phyloP scores from a whole-genome alignment of 495 filamentous ascomycete genomes.

The Neurospora sp. region DNA sequence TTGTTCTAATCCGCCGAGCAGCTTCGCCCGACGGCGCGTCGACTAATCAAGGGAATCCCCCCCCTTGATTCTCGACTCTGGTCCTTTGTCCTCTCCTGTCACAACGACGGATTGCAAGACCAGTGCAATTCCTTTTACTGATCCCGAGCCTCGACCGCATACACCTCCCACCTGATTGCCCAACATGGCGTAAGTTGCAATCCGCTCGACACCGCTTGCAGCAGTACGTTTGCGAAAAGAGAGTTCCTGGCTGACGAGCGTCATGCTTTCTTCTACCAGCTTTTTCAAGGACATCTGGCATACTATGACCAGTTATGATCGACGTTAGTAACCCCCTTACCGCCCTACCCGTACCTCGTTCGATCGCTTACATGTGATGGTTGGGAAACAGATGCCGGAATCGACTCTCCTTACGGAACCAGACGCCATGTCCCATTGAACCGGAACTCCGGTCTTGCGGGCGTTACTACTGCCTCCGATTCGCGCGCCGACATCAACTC shows the following conservation, averaged over 20 bases:
- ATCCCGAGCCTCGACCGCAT: not conserved
- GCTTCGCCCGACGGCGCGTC: not conserved
- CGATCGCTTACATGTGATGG: slow-evolving; percentile 30
- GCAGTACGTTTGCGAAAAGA: not conserved
- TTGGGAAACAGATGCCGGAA: slow-evolving; percentile 55
- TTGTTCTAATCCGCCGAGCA: not conserved
- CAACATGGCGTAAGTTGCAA: not conserved
- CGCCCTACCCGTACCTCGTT: slow-evolving; percentile 3
- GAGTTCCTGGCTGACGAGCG: not conserved
- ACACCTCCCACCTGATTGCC: not conserved
- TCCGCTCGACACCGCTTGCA: not conserved
- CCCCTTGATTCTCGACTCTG: not conserved
- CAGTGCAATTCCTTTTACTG: not conserved
- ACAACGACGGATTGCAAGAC: not conserved
- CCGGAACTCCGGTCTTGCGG: slow-evolving; percentile 59
- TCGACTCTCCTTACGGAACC: slow-evolving; percentile 78
- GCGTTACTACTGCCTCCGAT: slow-evolving; percentile 67
- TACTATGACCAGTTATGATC: slow-evolving; percentile 71
- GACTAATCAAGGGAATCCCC: not conserved
- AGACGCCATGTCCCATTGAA: slow-evolving; percentile 71
- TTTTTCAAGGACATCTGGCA: slow-evolving; percentile 60
- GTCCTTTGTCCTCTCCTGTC: not conserved
- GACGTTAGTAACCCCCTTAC: slow-evolving; percentile 36
- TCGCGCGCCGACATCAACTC: slow-evolving; percentile 64
- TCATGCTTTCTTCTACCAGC: not conserved